A percentile compares a stretch with the other conserved stretches of the same genome.
These are phyloP conservation scores for Psilocybe cubensis DNA, from an alignment of 768 basidiomycete species.

Conservation along the genomic window DNA sequence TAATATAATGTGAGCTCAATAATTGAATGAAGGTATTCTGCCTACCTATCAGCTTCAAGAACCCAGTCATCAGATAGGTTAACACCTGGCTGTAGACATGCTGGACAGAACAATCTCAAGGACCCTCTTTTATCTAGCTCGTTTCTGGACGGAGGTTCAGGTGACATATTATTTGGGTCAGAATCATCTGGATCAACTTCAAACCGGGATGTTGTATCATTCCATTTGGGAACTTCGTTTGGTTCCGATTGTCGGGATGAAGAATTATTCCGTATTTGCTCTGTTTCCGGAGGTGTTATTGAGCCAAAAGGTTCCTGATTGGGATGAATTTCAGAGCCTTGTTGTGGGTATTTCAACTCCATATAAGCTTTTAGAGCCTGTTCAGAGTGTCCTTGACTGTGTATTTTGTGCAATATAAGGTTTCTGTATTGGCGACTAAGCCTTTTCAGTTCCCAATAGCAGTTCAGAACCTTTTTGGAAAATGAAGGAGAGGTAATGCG, in stretches of 20 bases:
- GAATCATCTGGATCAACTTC: not conserved
- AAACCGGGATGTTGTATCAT: too few relatives aligned
- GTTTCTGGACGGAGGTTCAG: too few relatives aligned
- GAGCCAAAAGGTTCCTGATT: not conserved
- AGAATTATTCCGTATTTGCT: not conserved
- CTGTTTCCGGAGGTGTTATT: too few relatives aligned
- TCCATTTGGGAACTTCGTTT: not conserved
- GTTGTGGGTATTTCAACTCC: too few relatives aligned
- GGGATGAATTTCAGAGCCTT: not conserved
- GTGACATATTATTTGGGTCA: too few relatives aligned
- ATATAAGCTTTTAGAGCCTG: too few relatives aligned
- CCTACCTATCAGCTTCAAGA: not conserved
- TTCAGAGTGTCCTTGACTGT: slow-evolving; percentile 10
- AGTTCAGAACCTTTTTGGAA: slow-evolving; percentile 13
- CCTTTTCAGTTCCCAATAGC: slow-evolving; percentile 19
- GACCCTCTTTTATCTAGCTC: slow-evolving; percentile 1
- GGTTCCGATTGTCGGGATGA: not conserved
- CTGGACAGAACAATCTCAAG: slow-evolving; percentile 21
- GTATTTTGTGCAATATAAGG: slow-evolving; percentile 16
- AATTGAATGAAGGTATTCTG: not conserved
- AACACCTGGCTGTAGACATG: slow-evolving; percentile 26
- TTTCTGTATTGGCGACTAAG: slow-evolving; percentile 16
- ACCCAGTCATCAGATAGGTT: slow-evolving; percentile 22
- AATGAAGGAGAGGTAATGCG: slow-evolving; percentile 17
- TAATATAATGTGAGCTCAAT: not conserved